Evolutionary conservation across 129 eudicot genomes (phyloP), one percentile per base, ranked within the genome.

Genomic region (Ambrosia artemisiifolia): DNA sequence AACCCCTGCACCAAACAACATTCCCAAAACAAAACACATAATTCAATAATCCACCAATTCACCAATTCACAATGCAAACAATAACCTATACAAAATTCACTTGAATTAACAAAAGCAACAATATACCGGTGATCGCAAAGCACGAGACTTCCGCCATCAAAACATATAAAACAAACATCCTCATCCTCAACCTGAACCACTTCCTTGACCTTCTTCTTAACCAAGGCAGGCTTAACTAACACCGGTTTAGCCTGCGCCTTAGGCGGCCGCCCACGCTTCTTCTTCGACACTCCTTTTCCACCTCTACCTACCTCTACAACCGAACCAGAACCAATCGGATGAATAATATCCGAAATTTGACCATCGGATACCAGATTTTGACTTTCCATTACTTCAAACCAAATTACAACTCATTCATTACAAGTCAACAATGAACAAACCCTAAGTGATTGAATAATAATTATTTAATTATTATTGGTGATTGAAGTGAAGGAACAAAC

Each of bases 81-180:
- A 11, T 51, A 19, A 65, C 44, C 17, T 16, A 56, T n/a, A 70
- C 8, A 42, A 13, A 56, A 7, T 24, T 40, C 56, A 40, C 28
- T 71, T 47, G 57, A 71, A 33, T 57, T 6, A n/a, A 19, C 28
- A 14, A 48, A 61, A 33, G 17, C 33, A 13, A 67, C 1, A 57
- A 77, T 72, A 74, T 78, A 94, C 98, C 86, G 85, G 64, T 87
- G 95, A 85, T 94, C 97, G 60, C 97, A 94, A 2, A 94, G 90
- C 66, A 94, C 97, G 19, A 94, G 93, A 44, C 80, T 82, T 57
- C 98, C 98, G 7, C 97, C 98, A 73, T 94, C 98, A 71, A 94
- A 94, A 82, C 98, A 94, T 11, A 94, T 94, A 71, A 94, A 94
- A 75, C 98, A 94, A 13, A 94, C 98, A 73, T 94, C 98, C 54